phyloP scores from a whole-genome alignment of 257 asterid genomes.

The Solanum piurae region DNA sequence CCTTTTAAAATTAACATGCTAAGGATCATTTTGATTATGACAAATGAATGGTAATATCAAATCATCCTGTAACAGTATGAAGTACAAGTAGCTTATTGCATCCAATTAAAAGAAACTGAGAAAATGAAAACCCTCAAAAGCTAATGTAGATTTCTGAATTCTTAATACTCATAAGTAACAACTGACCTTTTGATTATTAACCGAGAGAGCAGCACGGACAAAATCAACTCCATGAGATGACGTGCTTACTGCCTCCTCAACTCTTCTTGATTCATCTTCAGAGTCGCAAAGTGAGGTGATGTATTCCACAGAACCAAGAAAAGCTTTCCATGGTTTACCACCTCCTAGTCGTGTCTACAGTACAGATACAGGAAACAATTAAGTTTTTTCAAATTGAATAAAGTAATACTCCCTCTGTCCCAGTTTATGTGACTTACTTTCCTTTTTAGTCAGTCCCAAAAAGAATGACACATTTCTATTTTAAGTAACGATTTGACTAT shows the following conservation, averaged over 20 bases:
- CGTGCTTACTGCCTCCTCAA: conserved; percentile 63
- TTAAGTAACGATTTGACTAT: no score
- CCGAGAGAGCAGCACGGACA: conserved; percentile 88
- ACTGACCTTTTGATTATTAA: conserved; percentile 57
- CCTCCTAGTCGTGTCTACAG: conserved; percentile 83
- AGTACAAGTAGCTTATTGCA: not conserved
- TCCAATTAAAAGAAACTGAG: not conserved
- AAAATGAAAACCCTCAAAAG: not conserved
- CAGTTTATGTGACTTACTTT: no score
- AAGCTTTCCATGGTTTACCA: conserved; percentile 69
- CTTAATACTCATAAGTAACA: not conserved
- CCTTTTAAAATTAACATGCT: not conserved
- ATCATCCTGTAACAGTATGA: not conserved
- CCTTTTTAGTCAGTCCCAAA: no score
- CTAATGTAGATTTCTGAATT: not conserved
- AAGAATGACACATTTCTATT: no score
- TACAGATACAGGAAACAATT: conserved; percentile 6
- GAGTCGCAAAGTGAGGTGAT: conserved; percentile 71
- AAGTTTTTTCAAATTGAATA: conserved; percentile 7
- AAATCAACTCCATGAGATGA: conserved; percentile 74
- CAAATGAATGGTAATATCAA: not conserved
- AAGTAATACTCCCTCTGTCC: no score
- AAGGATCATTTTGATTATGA: not conserved
- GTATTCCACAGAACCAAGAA: conserved; percentile 92
- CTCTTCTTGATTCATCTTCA: conserved; percentile 54